Percentiles rank a stretch among this genome's conserved stretches.
Evolutionary conservation across 2,329 filamentous ascomycete species (phyloP).

Genomic region (Truncatella angustata): DNA sequence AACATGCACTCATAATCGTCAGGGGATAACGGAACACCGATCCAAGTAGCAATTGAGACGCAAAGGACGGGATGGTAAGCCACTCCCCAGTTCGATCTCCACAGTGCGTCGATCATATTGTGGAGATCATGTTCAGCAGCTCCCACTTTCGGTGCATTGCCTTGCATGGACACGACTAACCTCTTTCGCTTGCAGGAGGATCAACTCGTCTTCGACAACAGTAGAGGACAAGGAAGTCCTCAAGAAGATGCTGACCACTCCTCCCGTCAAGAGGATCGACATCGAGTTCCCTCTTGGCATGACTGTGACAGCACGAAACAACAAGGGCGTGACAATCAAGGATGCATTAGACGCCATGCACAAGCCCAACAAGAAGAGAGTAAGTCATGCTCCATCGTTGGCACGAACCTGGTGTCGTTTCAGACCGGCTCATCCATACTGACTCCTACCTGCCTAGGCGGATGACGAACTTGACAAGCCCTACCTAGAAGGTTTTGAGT

Average conservation of each 20-base stretch:
- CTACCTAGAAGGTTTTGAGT: constrained; percentile 92
- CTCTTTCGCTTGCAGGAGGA: constrained; percentile 66
- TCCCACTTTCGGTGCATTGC: neutral
- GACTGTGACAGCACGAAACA: constrained; percentile 84
- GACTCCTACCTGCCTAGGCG: constrained; percentile 48
- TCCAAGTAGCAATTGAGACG: constrained; percentile 76
- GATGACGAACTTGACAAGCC: constrained; percentile 89
- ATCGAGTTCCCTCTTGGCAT: constrained; percentile 86
- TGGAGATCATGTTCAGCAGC: no score
- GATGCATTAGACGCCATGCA: constrained; percentile 93
- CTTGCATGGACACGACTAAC: neutral
- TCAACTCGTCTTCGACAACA: constrained; percentile 78
- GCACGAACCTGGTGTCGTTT: neutral
- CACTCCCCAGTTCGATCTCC: neutral
- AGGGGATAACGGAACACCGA: constrained; percentile 73
- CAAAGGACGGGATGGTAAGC: constrained; percentile 85
- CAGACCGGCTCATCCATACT: neutral
- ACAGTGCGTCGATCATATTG: no score
- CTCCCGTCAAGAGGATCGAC: constrained; percentile 91
- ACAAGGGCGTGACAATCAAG: constrained; percentile 95
- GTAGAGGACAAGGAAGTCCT: constrained; percentile 83
- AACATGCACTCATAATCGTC: no score
- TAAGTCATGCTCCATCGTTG: constrained; percentile 41
- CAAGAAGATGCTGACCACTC: constrained; percentile 75
- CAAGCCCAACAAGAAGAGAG: constrained; percentile 97